Conservation (phyloP, 495 filamentous ascomycete genomes). For the Penicillium steckii region DNA sequence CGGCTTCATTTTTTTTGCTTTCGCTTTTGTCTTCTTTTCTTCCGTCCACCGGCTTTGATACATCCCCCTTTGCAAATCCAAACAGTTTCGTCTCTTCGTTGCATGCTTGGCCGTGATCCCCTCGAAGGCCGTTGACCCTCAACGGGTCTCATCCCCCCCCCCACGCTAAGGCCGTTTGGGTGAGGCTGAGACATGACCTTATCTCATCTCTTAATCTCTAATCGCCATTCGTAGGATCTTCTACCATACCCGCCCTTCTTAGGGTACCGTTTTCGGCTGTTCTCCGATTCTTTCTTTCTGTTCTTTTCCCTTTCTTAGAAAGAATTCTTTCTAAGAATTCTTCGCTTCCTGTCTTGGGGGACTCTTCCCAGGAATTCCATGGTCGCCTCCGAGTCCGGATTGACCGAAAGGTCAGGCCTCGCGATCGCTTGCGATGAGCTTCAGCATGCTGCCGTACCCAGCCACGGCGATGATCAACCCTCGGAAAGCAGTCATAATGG, state of each 20-base stretch:
- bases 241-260: not conserved
- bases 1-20: slow-evolving; percentile 4
- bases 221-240: slow-evolving; percentile 2
- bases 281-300: not conserved
- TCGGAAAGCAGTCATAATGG: not conserved
- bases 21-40: slow-evolving; percentile 1
- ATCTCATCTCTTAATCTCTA: slow-evolving; percentile 17
- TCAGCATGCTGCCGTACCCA: slow-evolving; percentile 9
- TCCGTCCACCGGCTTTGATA: not conserved
- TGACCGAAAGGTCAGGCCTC: slow-evolving; percentile 27
- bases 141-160: slow-evolving; percentile 17
- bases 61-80: not conserved
- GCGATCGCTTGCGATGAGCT: slow-evolving; percentile 7
- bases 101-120: slow-evolving; percentile 4
- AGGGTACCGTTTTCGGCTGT: slow-evolving; percentile 23
- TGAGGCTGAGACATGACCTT: slow-evolving; percentile 22
- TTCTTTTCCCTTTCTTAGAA: no score
- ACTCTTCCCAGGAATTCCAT: slow-evolving; percentile 7
- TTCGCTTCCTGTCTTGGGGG: not conserved
- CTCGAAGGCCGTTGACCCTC: slow-evolving; percentile 20
- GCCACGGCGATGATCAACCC: slow-evolving; percentile 8
- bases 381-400: slow-evolving; percentile 23
- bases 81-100: not conserved
- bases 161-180: slow-evolving; percentile 25
- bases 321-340: no score